phyloP scores from a whole-genome alignment of 176 grass and related monocot genomes.

The Paspalum vaginatum region DNA sequence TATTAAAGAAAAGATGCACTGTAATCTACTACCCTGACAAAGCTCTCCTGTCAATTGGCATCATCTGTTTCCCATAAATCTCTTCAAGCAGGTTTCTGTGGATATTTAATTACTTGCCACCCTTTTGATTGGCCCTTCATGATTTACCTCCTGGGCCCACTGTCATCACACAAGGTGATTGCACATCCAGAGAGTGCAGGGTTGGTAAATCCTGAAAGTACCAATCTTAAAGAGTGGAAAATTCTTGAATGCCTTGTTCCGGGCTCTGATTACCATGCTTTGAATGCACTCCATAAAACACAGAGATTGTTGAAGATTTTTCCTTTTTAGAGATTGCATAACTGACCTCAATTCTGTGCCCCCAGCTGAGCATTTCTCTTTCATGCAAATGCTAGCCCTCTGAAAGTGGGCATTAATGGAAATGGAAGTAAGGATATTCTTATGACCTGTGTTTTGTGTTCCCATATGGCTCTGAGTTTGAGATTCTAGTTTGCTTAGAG shows the following conservation, averaged over 20 bases:
- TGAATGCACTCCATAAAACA: conserved; percentile 8
- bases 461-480: neutral
- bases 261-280: neutral
- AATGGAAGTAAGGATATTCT: neutral
- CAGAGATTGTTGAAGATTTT: neutral
- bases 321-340: conserved; percentile 13
- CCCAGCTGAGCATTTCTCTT: neutral
- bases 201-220: neutral
- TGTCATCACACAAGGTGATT: neutral
- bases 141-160: neutral
- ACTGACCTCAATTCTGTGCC: neutral
- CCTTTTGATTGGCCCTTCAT: neutral
- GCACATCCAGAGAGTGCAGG: neutral
- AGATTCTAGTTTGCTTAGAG: too few species aligned
- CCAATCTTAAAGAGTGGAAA: neutral
- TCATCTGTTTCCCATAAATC: neutral
- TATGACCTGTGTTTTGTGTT: neutral
- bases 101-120: neutral
- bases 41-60: conserved; percentile 1
- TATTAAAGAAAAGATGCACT: neutral
- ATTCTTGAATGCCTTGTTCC: neutral
- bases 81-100: neutral
- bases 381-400: too few species aligned
- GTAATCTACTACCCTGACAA: neutral
- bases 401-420: too few species aligned